Evolutionary conservation across 192 early-diverging fungal genomes (phyloP).

Genomic region (Coemansia sp.): DNA sequence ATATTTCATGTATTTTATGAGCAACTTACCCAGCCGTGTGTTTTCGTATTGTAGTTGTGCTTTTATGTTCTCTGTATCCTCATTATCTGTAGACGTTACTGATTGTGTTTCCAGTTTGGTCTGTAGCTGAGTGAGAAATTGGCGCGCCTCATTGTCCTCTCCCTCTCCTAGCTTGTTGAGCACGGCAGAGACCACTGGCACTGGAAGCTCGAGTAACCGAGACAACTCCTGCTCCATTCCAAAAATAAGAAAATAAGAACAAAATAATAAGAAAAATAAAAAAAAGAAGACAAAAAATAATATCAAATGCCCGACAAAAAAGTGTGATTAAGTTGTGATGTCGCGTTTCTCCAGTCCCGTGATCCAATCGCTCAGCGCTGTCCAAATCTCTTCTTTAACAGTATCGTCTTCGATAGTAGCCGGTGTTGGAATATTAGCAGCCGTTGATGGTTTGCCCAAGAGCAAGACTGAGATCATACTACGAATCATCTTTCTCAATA

Average conservation of each 20-base stretch:
- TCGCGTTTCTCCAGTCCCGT: background rate
- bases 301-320: background rate
- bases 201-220: slow-evolving; percentile 28
- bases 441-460: background rate
- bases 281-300: background rate
- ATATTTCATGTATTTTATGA: no score
- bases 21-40: slow-evolving; percentile 44
- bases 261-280: background rate
- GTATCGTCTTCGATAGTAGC: slow-evolving; percentile 73
- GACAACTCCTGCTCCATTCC: slow-evolving; percentile 32
- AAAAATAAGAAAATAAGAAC: background rate
- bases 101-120: slow-evolving; percentile 15
- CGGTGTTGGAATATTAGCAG: slow-evolving; percentile 50
- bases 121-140: slow-evolving; percentile 21
- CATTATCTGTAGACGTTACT: background rate
- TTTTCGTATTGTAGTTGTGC: slow-evolving; percentile 50
- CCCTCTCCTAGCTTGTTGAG: slow-evolving; percentile 23
- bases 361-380: slow-evolving; percentile 1
- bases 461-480: slow-evolving; percentile 43
- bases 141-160: slow-evolving; percentile 5
- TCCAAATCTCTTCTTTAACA: slow-evolving; percentile 46
- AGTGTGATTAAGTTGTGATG: background rate
- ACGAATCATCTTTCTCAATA: slow-evolving; percentile 66
- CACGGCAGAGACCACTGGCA: slow-evolving; percentile 17
- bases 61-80: slow-evolving; percentile 19